A percentile compares a stretch with the other conserved stretches of the same genome.
Evolutionary conservation across 306 rosid species (phyloP).

Genomic region (Elaeagnus macrophylla): DNA sequence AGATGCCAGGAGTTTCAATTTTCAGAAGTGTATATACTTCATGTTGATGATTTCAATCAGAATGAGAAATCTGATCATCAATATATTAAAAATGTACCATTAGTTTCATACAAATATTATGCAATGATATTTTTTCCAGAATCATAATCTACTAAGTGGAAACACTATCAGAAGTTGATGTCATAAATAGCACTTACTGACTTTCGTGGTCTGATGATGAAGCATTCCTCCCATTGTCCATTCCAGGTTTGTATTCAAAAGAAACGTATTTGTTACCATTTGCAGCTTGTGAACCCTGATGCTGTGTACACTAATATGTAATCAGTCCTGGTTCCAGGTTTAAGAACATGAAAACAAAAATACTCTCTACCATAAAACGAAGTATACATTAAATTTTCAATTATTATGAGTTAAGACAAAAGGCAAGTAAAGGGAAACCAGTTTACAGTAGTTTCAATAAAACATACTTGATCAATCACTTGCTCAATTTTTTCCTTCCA

Average conservation of each 20-base stretch:
- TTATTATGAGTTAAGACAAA: neutral
- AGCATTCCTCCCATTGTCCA: slow-evolving; percentile 74
- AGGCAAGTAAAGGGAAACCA: neutral
- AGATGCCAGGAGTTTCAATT: neutral
- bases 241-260: slow-evolving; percentile 95
- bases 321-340: slow-evolving; percentile 8
- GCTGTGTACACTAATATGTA: slow-evolving; percentile 47
- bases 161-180: neutral
- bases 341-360: neutral
- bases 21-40: neutral
- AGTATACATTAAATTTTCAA: neutral
- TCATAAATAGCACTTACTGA: slow-evolving; percentile 57
- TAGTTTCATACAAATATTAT: too few relatives aligned
- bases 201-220: slow-evolving; percentile 97
- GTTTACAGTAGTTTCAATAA: slow-evolving; percentile 4
- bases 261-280: slow-evolving; percentile 88
- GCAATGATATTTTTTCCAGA: too few relatives aligned
- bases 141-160: neutral
- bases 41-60: too few relatives aligned
- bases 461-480: slow-evolving; percentile 87
- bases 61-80: too few relatives aligned
- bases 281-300: slow-evolving; percentile 81
- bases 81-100: too few relatives aligned
- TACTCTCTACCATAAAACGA: slow-evolving; percentile 2
- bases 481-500: slow-evolving; percentile 91